Conservation (phyloP, 2,329 filamentous ascomycete species). For the Colletotrichum trifolii region DNA sequence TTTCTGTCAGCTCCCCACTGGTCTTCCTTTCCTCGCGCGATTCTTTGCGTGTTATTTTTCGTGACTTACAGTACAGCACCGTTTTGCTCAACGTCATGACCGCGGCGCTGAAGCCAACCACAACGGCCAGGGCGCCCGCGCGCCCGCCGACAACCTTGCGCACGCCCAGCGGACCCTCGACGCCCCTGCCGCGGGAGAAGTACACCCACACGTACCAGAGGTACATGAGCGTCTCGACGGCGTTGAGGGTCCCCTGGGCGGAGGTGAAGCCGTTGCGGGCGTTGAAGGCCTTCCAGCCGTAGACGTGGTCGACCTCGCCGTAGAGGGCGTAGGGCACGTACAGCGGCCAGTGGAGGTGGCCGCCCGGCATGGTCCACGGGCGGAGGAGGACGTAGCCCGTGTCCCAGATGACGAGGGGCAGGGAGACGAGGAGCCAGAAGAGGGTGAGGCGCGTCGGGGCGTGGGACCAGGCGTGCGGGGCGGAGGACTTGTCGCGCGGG, state of each 20-base stretch:
- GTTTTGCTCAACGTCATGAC: conserved; percentile 73
- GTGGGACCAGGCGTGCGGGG: conserved; percentile 47
- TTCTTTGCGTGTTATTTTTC: neutral
- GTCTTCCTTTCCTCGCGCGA: neutral
- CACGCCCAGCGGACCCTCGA: conserved; percentile 39
- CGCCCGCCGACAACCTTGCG: conserved; percentile 53
- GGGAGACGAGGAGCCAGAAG: conserved; percentile 78
- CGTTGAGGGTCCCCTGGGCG: conserved; percentile 78
- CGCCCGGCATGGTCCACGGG: conserved; percentile 85
- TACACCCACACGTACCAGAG: conserved; percentile 61
- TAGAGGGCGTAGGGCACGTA: conserved; percentile 86
- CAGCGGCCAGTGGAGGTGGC: conserved; percentile 75
- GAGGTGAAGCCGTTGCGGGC: conserved; percentile 78
- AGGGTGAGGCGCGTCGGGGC: conserved; percentile 60
- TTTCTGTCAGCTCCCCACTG: neutral
- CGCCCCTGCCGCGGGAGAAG: conserved; percentile 40
- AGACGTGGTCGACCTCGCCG: conserved; percentile 81
- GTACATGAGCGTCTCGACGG: conserved; percentile 75
- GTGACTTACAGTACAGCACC: conserved; percentile 65
- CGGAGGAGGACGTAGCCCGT: conserved; percentile 81
- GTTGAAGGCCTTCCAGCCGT: conserved; percentile 80
- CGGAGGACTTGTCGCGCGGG: conserved; percentile 7
- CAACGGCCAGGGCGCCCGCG: conserved; percentile 55
- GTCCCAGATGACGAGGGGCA: conserved; percentile 87
- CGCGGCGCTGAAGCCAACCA: conserved; percentile 63